A percentile compares a stretch with the other conserved stretches of the same genome.
phyloP scores from a whole-genome alignment of 108 stramenopile genomes.

The Parmales sp. region DNA sequence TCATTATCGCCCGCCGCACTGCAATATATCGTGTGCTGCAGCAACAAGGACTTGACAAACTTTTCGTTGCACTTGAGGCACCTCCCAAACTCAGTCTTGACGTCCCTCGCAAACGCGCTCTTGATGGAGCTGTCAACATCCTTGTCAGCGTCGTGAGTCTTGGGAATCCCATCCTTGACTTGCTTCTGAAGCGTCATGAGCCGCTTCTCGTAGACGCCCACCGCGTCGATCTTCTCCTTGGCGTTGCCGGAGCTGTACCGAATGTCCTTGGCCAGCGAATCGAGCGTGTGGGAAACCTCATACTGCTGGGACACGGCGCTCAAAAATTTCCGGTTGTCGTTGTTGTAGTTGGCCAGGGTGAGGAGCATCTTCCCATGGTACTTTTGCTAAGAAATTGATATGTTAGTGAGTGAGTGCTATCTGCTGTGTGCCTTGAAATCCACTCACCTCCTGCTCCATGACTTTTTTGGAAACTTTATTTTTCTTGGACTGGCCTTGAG shows the following conservation, averaged over 20 bases:
- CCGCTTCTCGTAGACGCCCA: neutral
- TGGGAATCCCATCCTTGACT: neutral
- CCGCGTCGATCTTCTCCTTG: constrained; percentile 4
- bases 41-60: neutral
- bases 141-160: constrained; percentile 6
- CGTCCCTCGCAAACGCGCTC: neutral
- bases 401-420: too few relatives aligned
- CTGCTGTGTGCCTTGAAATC: too few relatives aligned
- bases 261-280: neutral
- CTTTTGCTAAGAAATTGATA: neutral
- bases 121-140: neutral
- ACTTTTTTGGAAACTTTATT: neutral
- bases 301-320: neutral
- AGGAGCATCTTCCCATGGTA: neutral
- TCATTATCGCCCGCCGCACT: too few relatives aligned
- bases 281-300: neutral
- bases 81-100: neutral
- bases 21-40: constrained; percentile 6
- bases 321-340: neutral
- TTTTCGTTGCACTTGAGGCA: constrained; percentile 2
- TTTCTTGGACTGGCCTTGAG: neutral
- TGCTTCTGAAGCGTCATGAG: neutral
- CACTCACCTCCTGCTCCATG: too few relatives aligned
- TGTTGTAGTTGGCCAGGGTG: neutral
- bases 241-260: neutral